These are phyloP conservation scores for Mycena chlorophos DNA, from an alignment of 768 basidiomycete species.

Conservation along the genomic window DNA sequence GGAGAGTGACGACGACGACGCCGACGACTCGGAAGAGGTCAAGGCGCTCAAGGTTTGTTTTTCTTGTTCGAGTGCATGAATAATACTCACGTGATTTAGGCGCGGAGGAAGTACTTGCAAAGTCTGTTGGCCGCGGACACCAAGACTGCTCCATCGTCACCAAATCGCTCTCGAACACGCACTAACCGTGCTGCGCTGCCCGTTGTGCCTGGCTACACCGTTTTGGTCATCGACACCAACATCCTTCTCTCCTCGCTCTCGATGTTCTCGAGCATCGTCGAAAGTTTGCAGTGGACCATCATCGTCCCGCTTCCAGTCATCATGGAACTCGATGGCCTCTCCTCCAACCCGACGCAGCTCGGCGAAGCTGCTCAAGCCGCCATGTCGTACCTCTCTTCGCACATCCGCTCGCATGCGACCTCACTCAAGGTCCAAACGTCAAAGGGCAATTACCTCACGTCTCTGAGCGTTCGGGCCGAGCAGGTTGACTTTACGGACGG, in stretches of 20 bases:
- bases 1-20: conserved; percentile 56
- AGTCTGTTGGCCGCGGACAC: conserved; percentile 57
- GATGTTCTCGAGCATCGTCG: conserved; percentile 71
- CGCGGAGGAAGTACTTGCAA: conserved; percentile 72
- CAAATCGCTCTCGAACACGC: conserved; percentile 29
- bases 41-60: conserved; percentile 73
- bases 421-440: conserved; percentile 94
- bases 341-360: conserved; percentile 58
- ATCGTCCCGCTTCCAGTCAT: conserved; percentile 92
- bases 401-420: conserved; percentile 69
- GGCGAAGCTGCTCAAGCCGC: conserved; percentile 75
- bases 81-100: conserved; percentile 40
- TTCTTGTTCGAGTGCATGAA: conserved; percentile 5
- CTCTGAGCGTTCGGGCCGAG: conserved; percentile 81
- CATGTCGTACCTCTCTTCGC: conserved; percentile 70
- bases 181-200: conserved; percentile 44
- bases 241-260: conserved; percentile 83
- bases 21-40: conserved; percentile 70
- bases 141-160: conserved; percentile 26
- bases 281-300: conserved; percentile 82
- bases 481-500: conserved; percentile 68
- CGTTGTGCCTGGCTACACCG: conserved; percentile 82
- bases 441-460: conserved; percentile 88
- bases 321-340: conserved; percentile 95
- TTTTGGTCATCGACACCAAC: conserved; percentile 93